Base-by-base conservation (phyloP, 169 alveolate species). In the Cryptosporidium sp. region DNA sequence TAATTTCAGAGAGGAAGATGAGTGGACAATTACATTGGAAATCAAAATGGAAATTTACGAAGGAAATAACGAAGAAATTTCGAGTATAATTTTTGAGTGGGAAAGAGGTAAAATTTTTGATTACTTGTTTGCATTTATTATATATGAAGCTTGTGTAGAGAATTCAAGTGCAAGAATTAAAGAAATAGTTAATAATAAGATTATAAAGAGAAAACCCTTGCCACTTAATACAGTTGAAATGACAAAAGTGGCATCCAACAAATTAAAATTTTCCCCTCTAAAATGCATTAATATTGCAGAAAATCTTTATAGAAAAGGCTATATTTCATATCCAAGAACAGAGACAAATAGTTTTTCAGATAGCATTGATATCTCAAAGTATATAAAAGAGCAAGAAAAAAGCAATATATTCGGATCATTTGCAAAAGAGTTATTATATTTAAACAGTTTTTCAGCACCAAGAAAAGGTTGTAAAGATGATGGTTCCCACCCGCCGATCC, bases 401-500 rank as follows among this genome's bases (percentile, higher is more conserved):
- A 94, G 93, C 74, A 92, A 91, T 0, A 92, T 74, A 61, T 98
- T 98, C 94, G 99, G 99, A 31, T 93, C 84, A 3, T 97, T 94
- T 93, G 98, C 99, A 14, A 33, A 68, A 14, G 92, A 92, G 45
- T 85, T 97, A 92, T 69, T 69, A 8, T 45, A 58, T 70, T 52
- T 85, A 73, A 93, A 89, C 43, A 95, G 87, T 61, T 91, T 91
- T 41, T 73, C 80, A 16, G 86, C 84, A 75, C 97, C 98, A 12
- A 89, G 96, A 69, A 94, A 93, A 91, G 98, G 99, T 9, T 94
- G 93, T 41, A 93, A 95, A 69, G 98, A 98, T 93, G 99, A 98
- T 91, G 94, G 97, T 74, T 99, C 99, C 3, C 99, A 98, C 93
- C 99, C 99, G 23, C 99, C 99, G 1, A 98, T 98, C 39, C 99